Base-by-base conservation (phyloP, 805 yeast species). In the Ogataea trehaloabstinens region DNA sequence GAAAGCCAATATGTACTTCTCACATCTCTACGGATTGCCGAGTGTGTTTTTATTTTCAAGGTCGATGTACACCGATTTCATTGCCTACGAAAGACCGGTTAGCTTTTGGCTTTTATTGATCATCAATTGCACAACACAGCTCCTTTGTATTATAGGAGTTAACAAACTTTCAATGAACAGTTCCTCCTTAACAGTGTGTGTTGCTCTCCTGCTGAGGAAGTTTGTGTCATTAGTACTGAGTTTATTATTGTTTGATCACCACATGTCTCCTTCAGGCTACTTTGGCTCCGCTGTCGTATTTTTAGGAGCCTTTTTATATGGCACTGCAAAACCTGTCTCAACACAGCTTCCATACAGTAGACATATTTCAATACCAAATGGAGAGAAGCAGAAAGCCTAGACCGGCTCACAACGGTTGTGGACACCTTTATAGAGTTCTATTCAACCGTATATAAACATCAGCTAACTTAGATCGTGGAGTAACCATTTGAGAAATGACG, bases 61-160 rank as follows among this genome's bases (percentile, higher is more conserved):
- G 6, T 49, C 61, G 3, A 29, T 55, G 5, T 18, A 22, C 6
- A 12, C 21, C 1, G 65, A 58, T 17, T 45, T 41, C 24, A 6
- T 29, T 4, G n/a, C 24, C 10, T 41, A 34, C 21, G 16, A 15
- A 6, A 10, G 19, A 5, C 5, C 28, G 1, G 24, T 25, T 2
- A 24, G 29, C 8, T 46, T 48, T 24, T 44, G 46, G 47, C 8
- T 5, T 6, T 58, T 61, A 47, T 49, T 78, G 15, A 10, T 60
- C 3, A 45, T 67, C 11, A 81, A 80, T 50, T 68, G 70, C 13
- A 12, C 67, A 1, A 76, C 85, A 0, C 87, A 81, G 56, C 68
- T 73, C 46, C 36, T 78, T 3, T 85, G 95, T 53, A 76, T 81
- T 2, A 61, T 74, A 10, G 89, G 91, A 4, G 91, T 84, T 10